Evolutionary conservation across 2,329 filamentous ascomycete species (phyloP).

Genomic region (Drechslerella coelobrocha): DNA sequence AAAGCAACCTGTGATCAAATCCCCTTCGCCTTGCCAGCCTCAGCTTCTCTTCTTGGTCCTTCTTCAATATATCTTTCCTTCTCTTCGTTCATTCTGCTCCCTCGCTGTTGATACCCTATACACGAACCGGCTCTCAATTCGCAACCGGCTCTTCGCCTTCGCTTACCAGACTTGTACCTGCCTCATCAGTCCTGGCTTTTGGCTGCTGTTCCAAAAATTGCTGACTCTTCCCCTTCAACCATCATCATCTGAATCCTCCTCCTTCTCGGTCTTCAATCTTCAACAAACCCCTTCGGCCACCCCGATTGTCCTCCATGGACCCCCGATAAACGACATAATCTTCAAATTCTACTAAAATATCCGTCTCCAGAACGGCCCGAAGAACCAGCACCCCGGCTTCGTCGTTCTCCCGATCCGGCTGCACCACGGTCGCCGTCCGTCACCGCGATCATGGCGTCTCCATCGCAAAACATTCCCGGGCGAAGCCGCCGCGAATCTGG

Average conservation of each 20-base stretch:
- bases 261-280: neutral
- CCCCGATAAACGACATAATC: conserved; percentile 18
- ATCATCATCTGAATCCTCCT: conserved; percentile 1
- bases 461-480: conserved; percentile 41
- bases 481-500: conserved; percentile 34
- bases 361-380: neutral
- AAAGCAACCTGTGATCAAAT: conserved; percentile 30
- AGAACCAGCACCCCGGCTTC: neutral
- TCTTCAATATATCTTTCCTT: neutral
- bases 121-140: neutral
- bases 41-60: conserved; percentile 14
- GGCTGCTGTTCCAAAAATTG: too few relatives aligned
- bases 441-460: conserved; percentile 32
- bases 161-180: conserved; percentile 17
- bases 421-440: neutral
- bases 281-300: conserved; percentile 12
- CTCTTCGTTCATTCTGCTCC: conserved; percentile 9
- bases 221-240: too few relatives aligned
- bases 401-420: neutral
- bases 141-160: neutral
- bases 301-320: conserved; percentile 38
- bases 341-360: neutral
- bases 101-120: neutral
- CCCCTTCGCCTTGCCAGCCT: neutral
- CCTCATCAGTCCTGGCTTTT: conserved; percentile 13